Evolutionary conservation across 2,329 filamentous ascomycete genomes (phyloP).

Genomic region (Scedosporium dehoogii): DNA sequence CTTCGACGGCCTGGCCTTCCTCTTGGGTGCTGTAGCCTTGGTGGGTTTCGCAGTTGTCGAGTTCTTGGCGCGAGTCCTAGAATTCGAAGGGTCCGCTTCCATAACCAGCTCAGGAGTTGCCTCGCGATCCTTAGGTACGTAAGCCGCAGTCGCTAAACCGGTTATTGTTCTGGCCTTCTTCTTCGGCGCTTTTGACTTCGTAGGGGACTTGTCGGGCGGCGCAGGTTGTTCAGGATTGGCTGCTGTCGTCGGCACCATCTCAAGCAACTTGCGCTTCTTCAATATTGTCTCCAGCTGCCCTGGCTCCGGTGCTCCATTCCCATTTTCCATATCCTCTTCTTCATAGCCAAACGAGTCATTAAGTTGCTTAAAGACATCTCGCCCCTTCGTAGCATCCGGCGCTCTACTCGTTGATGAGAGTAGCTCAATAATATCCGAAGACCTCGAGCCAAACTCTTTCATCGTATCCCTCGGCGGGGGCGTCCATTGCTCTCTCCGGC

Average conservation of each 20-base stretch:
- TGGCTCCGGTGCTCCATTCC: slow-evolving; percentile 8
- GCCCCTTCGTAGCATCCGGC: neutral
- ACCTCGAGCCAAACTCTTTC: slow-evolving; percentile 19
- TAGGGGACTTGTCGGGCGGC: slow-evolving; percentile 23
- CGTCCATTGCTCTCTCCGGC: slow-evolving; percentile 57
- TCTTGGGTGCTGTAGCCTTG: slow-evolving; percentile 22
- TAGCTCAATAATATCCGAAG: slow-evolving; percentile 21
- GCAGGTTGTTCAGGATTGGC: slow-evolving; percentile 14
- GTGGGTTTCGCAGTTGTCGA: slow-evolving; percentile 12
- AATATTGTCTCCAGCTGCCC: slow-evolving; percentile 25
- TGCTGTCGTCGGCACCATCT: slow-evolving; percentile 30
- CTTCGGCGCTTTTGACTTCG: slow-evolving; percentile 39
- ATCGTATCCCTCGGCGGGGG: slow-evolving; percentile 39
- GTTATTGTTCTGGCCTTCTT: slow-evolving; percentile 73
- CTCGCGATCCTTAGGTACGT: slow-evolving; percentile 29
- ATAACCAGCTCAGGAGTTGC: slow-evolving; percentile 23
- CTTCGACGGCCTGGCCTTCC: slow-evolving; percentile 20
- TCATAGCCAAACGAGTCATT: slow-evolving; percentile 30
- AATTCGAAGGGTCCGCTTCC: slow-evolving; percentile 9
- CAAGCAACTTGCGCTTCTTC: slow-evolving; percentile 47
- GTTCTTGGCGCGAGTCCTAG: neutral
- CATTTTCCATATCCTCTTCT: slow-evolving; percentile 10
- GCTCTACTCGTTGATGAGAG: slow-evolving; percentile 15
- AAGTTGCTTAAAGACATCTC: slow-evolving; percentile 32
- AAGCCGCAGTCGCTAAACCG: slow-evolving; percentile 64